Evolutionary conservation across 495 filamentous ascomycete genomes (phyloP).

Genomic region (Xylaria venustula): DNA sequence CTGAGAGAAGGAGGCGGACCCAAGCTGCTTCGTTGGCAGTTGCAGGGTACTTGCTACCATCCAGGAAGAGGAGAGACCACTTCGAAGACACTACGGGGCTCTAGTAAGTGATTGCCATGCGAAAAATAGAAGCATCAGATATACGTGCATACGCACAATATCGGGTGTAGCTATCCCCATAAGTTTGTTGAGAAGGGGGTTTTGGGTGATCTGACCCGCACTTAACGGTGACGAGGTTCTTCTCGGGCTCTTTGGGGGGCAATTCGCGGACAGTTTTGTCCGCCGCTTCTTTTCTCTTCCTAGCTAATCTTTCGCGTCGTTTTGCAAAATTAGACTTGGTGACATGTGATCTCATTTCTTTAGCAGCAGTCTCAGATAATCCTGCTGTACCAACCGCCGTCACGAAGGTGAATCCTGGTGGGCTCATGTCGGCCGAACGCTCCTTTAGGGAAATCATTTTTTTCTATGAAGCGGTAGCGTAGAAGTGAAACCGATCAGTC

Average conservation of each 20-base stretch:
- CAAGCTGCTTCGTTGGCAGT: constrained; percentile 16
- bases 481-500: neutral
- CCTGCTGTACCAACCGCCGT: constrained; percentile 9
- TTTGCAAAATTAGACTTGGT: constrained; percentile 30
- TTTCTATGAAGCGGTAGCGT: neutral
- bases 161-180: neutral
- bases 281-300: neutral
- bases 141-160: neutral
- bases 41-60: neutral
- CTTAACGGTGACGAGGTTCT: neutral
- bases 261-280: neutral
- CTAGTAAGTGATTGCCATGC: neutral
- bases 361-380: constrained; percentile 19
- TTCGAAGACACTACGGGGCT: neutral
- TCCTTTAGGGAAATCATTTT: constrained; percentile 7
- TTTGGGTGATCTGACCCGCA: neutral
- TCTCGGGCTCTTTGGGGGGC: neutral
- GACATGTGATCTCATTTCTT: constrained; percentile 16
- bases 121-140: too few species aligned
- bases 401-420: constrained; percentile 5
- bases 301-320: constrained; percentile 17
- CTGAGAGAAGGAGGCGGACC: constrained; percentile 20
- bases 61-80: constrained; percentile 1
- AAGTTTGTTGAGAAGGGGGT: neutral
- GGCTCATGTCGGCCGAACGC: neutral